These are phyloP conservation scores for Fusarium sp. DNA, from an alignment of 2,329 filamentous ascomycete genomes.

Conservation along the genomic window DNA sequence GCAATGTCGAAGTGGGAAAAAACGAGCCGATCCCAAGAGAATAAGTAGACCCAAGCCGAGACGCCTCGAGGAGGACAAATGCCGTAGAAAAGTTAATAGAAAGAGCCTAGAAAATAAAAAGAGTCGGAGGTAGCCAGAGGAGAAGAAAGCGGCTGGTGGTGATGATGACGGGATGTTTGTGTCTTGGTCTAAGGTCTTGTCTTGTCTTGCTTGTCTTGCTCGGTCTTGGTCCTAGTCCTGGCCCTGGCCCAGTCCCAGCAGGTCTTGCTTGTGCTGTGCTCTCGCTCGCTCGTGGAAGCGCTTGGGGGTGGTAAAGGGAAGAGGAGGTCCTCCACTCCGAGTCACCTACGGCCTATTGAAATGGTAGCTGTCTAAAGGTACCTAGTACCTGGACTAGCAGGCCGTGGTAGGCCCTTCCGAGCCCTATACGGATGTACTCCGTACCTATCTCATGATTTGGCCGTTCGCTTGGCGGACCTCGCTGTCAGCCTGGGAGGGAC, in stretches of 20 bases:
- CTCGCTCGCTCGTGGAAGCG: slow-evolving; percentile 27
- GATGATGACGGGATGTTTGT: slow-evolving; percentile 33
- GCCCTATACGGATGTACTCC: slow-evolving; percentile 11
- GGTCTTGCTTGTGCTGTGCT: slow-evolving; percentile 13
- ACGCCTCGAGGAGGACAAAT: slow-evolving; percentile 9
- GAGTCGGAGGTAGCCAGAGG: slow-evolving; percentile 18
- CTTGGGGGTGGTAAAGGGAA: slow-evolving; percentile 30
- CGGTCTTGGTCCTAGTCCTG: slow-evolving; percentile 14
- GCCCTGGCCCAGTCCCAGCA: neutral
- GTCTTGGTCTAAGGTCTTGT: slow-evolving; percentile 24
- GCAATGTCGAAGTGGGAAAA: slow-evolving; percentile 23
- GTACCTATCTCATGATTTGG: slow-evolving; percentile 19
- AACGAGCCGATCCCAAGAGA: slow-evolving; percentile 18
- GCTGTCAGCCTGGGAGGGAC: slow-evolving; percentile 20
- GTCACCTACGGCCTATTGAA: slow-evolving; percentile 10
- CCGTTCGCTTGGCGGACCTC: slow-evolving; percentile 27
- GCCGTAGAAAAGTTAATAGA: slow-evolving; percentile 1
- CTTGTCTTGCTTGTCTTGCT: slow-evolving; percentile 10
- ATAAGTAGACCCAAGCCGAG: slow-evolving; percentile 21
- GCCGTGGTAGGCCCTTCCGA: neutral
- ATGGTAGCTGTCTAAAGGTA: slow-evolving; percentile 16
- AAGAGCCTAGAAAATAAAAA: slow-evolving; percentile 9
- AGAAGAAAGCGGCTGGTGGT: slow-evolving; percentile 24
- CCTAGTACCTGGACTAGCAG: neutral
- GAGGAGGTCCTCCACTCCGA: slow-evolving; percentile 33